Base-by-base conservation (phyloP, 78 protist species). In the Isochrysis galbana region DNA sequence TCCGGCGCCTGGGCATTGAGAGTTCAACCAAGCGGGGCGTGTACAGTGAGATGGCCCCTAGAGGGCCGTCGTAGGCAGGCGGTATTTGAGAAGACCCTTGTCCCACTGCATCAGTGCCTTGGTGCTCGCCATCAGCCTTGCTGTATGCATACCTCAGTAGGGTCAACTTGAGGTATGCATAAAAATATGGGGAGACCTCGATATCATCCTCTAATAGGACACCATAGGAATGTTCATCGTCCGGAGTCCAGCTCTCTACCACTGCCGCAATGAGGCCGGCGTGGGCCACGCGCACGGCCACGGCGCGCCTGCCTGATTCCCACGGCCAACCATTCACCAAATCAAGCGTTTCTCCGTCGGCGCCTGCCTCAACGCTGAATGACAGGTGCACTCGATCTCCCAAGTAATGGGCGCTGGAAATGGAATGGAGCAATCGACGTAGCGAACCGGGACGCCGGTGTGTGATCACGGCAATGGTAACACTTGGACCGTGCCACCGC, bases 141-240 rank as follows among this genome's bases (percentile, higher is more conserved):
- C n/a, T n/a, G n/a, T n/a, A n/a, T n/a, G 17, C 82, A 38, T 84
- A 80, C 26, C 5, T 2, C 26, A 26, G 46, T 14, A 83, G n/a
- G 32, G 86, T 42, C 22, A 10, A 4, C n/a, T 32, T 67, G 34
- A 19, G 26, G 91, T 70, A 92, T 23, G 5, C 44, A 44, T 84
- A 92, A 48, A 72, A 92, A 2, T 29, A 41, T 4, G 90, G 90
- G 36, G 89, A 32, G n/a, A 80, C 91, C 48, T 92, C 94, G 7
- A 83, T 92, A 90, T 92, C 94, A 34, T 92, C 94, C 69, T 92
- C 94, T n/a, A 84, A 29, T 19, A 83, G 41, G 39, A 48, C 84
- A 19, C 19, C 94, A 42, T 82, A 77, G 25, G 77, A 14, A 21
- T 92, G 77, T 29, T 41, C 48, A 0, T 11, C 84, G 22, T 74